A percentile compares a stretch with the other conserved stretches of the same genome.
Conservation (phyloP, 2,329 filamentous ascomycete species). For the Paraconiothyrium brasiliense region DNA sequence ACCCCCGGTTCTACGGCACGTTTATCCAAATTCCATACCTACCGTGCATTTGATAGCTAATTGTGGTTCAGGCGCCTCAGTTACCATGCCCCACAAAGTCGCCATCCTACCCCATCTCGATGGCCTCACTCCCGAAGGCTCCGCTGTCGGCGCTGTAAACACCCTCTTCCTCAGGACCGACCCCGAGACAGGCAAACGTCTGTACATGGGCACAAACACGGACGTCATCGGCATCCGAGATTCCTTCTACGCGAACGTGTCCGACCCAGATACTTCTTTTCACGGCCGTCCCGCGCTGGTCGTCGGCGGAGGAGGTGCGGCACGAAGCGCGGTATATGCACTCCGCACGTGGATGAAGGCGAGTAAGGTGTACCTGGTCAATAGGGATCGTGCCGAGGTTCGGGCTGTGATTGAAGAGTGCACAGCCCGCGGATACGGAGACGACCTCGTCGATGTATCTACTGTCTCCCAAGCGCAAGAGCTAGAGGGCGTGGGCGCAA, state of each 20-base stretch:
- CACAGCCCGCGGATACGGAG: slow-evolving; percentile 65
- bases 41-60: too few relatives aligned
- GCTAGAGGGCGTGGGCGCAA: slow-evolving; percentile 69
- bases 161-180: slow-evolving; percentile 73
- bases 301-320: slow-evolving; percentile 80
- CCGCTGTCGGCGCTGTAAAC: slow-evolving; percentile 80
- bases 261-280: slow-evolving; percentile 58
- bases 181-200: slow-evolving; percentile 55
- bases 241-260: slow-evolving; percentile 64
- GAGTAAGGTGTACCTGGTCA: slow-evolving; percentile 77
- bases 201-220: slow-evolving; percentile 79
- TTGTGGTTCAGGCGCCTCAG: slow-evolving; percentile 65
- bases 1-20: slow-evolving; percentile 70
- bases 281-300: slow-evolving; percentile 73
- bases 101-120: slow-evolving; percentile 78
- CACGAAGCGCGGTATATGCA: slow-evolving; percentile 80
- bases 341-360: slow-evolving; percentile 74
- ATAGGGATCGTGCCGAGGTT: slow-evolving; percentile 75
- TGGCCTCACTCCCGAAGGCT: slow-evolving; percentile 75
- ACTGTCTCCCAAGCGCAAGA: slow-evolving; percentile 67
- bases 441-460: slow-evolving; percentile 68
- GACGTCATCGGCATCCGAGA: slow-evolving; percentile 82
- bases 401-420: slow-evolving; percentile 73
- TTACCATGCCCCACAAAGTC: slow-evolving; percentile 88
- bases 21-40: neutral